A percentile compares a stretch with the other conserved stretches of the same genome.
These are phyloP conservation scores for Mycena indigotica DNA, from an alignment of 768 basidiomycete genomes.

Conservation along the genomic window DNA sequence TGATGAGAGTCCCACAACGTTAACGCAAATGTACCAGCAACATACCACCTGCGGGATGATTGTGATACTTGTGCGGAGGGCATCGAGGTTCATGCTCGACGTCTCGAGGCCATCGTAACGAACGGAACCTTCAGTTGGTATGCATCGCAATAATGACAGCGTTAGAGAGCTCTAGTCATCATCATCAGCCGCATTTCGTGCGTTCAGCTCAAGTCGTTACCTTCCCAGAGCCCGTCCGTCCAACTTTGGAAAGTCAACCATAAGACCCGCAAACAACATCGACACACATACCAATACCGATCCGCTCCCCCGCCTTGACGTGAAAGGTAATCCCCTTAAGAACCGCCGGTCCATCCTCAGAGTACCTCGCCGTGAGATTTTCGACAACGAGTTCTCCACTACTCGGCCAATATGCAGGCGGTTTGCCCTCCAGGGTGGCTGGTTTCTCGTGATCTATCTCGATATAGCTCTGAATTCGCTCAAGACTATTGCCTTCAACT, in stretches of 20 bases:
- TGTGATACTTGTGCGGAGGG: conserved; percentile 64
- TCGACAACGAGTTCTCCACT: conserved; percentile 54
- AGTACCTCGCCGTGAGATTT: conserved; percentile 54
- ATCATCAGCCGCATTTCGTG: neutral
- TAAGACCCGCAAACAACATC: neutral
- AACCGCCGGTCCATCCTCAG: conserved; percentile 39
- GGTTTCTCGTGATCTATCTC: conserved; percentile 45
- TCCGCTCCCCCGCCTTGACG: conserved; percentile 45
- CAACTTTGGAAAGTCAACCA: conserved; percentile 19
- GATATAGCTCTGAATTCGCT: conserved; percentile 35
- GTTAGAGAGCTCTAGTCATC: conserved; percentile 53
- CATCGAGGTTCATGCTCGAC: conserved; percentile 65
- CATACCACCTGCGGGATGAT: conserved; percentile 59
- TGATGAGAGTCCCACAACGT: neutral
- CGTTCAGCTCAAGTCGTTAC: conserved; percentile 29
- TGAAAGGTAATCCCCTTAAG: conserved; percentile 37
- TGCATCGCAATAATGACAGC: conserved; percentile 72
- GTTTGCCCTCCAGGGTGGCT: conserved; percentile 37
- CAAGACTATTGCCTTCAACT: conserved; percentile 24
- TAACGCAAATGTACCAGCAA: neutral
- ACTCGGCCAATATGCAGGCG: conserved; percentile 63
- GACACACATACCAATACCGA: conserved; percentile 8
- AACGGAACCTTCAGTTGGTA: conserved; percentile 64
- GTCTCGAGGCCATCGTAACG: conserved; percentile 63
- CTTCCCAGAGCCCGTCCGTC: conserved; percentile 27